A percentile compares a stretch with the other conserved stretches of the same genome.
Conservation (phyloP, 2,329 filamentous ascomycete genomes). For the Aspergillus fischeri region DNA sequence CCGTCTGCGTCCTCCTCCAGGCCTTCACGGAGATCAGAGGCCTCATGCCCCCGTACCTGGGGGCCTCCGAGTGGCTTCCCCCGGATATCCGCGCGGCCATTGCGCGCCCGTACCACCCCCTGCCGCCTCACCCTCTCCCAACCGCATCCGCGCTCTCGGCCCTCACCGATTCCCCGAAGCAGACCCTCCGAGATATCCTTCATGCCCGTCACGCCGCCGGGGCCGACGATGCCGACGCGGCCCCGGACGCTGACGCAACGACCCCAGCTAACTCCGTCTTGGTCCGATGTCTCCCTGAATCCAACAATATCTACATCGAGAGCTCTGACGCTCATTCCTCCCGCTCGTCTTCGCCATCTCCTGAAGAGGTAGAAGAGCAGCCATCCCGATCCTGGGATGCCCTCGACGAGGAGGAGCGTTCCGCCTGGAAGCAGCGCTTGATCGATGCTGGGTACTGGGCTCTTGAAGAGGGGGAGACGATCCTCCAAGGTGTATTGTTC, state of each 20-base stretch:
- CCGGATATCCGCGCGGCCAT: slow-evolving; percentile 41
- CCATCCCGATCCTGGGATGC: slow-evolving; percentile 61
- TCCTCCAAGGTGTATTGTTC: slow-evolving; percentile 75
- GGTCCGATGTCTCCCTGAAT: not conserved
- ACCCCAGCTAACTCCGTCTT: slow-evolving; percentile 2
- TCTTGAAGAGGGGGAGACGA: slow-evolving; percentile 70
- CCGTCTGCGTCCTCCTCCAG: slow-evolving; percentile 61
- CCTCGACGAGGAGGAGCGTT: slow-evolving; percentile 58
- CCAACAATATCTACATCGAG: not conserved
- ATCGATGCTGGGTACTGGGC: slow-evolving; percentile 71
- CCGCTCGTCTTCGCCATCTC: not conserved
- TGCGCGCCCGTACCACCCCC: slow-evolving; percentile 37
- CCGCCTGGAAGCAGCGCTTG: slow-evolving; percentile 66
- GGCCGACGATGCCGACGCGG: not conserved
- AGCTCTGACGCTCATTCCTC: not conserved
- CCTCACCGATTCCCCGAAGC: slow-evolving; percentile 1
- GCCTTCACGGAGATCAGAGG: slow-evolving; percentile 59
- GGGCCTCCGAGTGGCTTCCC: slow-evolving; percentile 55
- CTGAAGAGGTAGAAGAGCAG: slow-evolving; percentile 9
- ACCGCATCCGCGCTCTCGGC: not conserved
- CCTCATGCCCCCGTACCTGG: slow-evolving; percentile 53
- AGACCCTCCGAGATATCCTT: slow-evolving; percentile 2
- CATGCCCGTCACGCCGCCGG: not conserved
- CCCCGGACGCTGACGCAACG: not conserved
- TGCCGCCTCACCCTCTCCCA: slow-evolving; percentile 16